These are phyloP conservation scores for Elongisporangium prolatum DNA, from an alignment of 352 stramenopile species.

Conservation along the genomic window DNA sequence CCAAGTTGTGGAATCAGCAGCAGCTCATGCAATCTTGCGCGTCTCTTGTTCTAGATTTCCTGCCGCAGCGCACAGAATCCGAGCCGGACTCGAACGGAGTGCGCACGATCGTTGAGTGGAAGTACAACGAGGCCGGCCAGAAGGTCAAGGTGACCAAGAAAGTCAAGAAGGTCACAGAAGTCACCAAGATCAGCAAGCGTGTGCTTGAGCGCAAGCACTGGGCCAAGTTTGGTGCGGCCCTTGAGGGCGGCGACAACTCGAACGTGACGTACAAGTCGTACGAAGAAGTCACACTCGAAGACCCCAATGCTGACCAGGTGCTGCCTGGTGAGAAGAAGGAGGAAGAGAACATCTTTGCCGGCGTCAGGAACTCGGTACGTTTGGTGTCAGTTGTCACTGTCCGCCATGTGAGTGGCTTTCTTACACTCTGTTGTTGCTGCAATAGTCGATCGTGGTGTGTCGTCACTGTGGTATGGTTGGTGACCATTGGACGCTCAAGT, in stretches of 20 bases:
- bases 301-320: constrained; percentile 85
- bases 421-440: not conserved
- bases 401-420: not conserved
- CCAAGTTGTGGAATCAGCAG: not conserved
- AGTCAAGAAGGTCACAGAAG: constrained; percentile 82
- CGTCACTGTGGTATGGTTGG: constrained; percentile 89
- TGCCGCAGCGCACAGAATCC: constrained; percentile 79
- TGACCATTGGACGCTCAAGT: constrained; percentile 90
- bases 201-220: constrained; percentile 77
- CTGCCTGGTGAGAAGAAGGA: constrained; percentile 87
- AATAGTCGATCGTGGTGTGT: constrained; percentile 78
- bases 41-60: constrained; percentile 31
- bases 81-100: constrained; percentile 79
- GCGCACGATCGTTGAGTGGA: constrained; percentile 87
- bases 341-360: constrained; percentile 83
- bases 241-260: constrained; percentile 64
- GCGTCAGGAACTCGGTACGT: constrained; percentile 74
- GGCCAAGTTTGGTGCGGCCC: constrained; percentile 78
- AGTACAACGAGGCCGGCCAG: constrained; percentile 84
- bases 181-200: constrained; percentile 81
- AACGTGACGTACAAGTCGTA: constrained; percentile 87
- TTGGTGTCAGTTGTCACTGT: not conserved
- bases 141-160: constrained; percentile 91
- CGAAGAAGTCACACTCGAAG: constrained; percentile 76
- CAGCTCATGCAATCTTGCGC: not conserved